Base-by-base conservation (phyloP, 148 eudicot species). In the Heliamphora exappendiculata region DNA sequence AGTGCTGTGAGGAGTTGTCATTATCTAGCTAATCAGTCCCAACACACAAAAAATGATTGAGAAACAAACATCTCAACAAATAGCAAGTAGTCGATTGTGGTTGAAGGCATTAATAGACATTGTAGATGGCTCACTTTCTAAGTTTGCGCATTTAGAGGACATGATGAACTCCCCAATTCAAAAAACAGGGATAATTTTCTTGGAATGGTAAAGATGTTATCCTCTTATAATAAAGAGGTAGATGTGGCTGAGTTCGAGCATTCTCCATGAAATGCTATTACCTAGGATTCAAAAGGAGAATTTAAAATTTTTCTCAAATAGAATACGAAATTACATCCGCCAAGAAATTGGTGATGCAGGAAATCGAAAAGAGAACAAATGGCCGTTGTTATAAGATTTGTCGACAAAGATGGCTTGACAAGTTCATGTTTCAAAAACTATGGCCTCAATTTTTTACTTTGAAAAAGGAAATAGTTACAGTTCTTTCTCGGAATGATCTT, bases 91-190 rank as follows among this genome's bases (percentile, higher is more conserved):
- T 20, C 70, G 70, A 17, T 28, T 75, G 26, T 11, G 59, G 1
- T 31, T 64, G 14, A 62, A 75, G 66, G 26, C 78, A 26, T 50
- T 72, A 20, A 22, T 66, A 16, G 64, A 66, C 13, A n/a, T 1
- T 41, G 34, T 66, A 51, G 33, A n/a, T 76, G 72, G 71, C 39
- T 76, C 28, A 65, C 78, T 29, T 66, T 65, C n/a, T 72, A 76
- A 76, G 34, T 49, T 50, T 76, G 78, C 64, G 72, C 78, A 13
- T 66, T 31, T n/a, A 67, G 64, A 66, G 63, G 78, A 7, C 78
- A 76, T 33, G 70, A 76, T 39, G 72, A 66, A 76, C 29, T 26
- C n/a, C 33, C 24, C 6, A 17, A 19, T 36, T 76, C 45, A 11
- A 51, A 3, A 19, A 76, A 66, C 11, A 55, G 57, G 0, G 72